Base-by-base conservation (phyloP, 2,329 filamentous ascomycete species). In the Paradendryphiella salina region DNA sequence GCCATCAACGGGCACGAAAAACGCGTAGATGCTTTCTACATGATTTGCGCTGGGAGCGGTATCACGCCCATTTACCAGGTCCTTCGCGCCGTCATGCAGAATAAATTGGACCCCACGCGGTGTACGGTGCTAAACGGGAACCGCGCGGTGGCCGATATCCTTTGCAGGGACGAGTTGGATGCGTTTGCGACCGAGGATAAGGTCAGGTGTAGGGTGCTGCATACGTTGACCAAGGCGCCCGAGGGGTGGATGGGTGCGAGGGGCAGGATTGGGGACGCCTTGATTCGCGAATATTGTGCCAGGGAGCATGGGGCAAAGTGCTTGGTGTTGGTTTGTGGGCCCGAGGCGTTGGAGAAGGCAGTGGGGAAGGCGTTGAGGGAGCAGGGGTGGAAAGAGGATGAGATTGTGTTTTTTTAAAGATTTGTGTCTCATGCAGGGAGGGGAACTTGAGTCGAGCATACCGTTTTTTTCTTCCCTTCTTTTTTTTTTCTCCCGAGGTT, bases 41-140 rank as follows among this genome's bases (percentile, higher is more conserved):
- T 96, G 90, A 85, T 96, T 26, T 94, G 89, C 62, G 92, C 82
- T 11, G 92, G 92, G 5, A 89, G 84, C n/a, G 92, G 92, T 0
- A 88, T 96, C 65, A 96, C 92, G n/a, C 92, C 92, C 0, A 89
- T 96, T 57, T 94, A 86, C 69, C 89, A 94, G 66, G 88, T 96
- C 3, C 77, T 95, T 44, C 79, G 89, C 5, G 87, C 89, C 0
- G 82, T 95, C 0, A 81, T 91, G 70, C 78, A 81, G 37, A 84
- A 93, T 56, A 61, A 69, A 1, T 69, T 77, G 0, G 89, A 93
- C 64, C 59, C 71, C 7, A 94, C 89, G 0, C 75, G 71, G 2
- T 96, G 90, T 65, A 74, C 87, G 1, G 79, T 96, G 0, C 76
- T 96, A 0, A 81, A 96, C 64, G 90, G 90, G 0, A 96, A 96